Evolutionary conservation across 306 rosid genomes (phyloP).

Genomic region (Casuarina glauca): DNA sequence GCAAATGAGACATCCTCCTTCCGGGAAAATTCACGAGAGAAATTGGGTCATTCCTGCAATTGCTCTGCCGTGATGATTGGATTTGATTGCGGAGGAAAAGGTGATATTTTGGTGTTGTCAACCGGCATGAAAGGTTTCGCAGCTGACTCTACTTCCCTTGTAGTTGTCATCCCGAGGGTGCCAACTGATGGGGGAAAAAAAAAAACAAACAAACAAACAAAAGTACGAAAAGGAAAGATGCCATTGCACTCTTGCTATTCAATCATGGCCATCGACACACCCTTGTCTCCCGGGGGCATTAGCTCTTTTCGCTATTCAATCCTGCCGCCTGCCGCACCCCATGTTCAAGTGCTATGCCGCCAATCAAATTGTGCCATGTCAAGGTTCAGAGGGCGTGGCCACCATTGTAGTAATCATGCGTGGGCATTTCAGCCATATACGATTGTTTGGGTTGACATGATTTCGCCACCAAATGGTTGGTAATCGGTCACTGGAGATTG

Average conservation of each 20-base stretch:
- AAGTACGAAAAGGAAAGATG: constrained; percentile 19
- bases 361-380: constrained; percentile 28
- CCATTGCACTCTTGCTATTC: constrained; percentile 29
- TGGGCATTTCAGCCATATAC: constrained; percentile 31
- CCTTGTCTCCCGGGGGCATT: constrained; percentile 41
- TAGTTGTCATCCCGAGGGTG: constrained; percentile 35
- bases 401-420: constrained; percentile 21
- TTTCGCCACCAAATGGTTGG: constrained; percentile 65
- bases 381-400: constrained; percentile 12
- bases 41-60: neutral
- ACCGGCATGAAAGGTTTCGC: constrained; percentile 19
- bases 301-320: constrained; percentile 19
- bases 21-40: neutral
- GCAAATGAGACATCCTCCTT: neutral
- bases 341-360: constrained; percentile 8
- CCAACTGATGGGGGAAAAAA: constrained; percentile 1
- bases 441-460: constrained; percentile 34
- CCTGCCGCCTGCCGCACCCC: constrained; percentile 14
- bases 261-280: constrained; percentile 42
- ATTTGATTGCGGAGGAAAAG: constrained; percentile 47
- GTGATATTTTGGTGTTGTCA: constrained; percentile 2
- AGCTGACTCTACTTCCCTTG: constrained; percentile 6
- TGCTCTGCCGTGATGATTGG: constrained; percentile 49
- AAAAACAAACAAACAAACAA: neutral
- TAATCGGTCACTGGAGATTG: constrained; percentile 54